Conservation (phyloP, 495 filamentous ascomycete genomes). For the Lichenothelia convexa region DNA sequence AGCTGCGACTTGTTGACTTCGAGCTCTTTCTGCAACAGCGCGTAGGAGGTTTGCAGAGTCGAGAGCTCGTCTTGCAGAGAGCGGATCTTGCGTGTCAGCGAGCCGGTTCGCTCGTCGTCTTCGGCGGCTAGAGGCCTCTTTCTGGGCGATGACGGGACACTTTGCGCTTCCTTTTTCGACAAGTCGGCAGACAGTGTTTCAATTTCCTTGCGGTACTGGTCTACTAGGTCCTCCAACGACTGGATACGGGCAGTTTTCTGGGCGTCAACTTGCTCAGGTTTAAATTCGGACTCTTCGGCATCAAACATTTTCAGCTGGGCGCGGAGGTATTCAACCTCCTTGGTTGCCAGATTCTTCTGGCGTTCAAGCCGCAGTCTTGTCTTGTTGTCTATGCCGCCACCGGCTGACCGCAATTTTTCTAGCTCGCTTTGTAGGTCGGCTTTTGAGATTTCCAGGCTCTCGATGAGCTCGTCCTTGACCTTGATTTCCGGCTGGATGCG, state of each 20-base stretch:
- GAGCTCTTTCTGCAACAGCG: constrained; percentile 56
- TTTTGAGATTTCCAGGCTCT: constrained; percentile 49
- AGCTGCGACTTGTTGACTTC: constrained; percentile 54
- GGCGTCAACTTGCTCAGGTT: constrained; percentile 57
- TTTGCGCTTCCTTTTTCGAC: constrained; percentile 22
- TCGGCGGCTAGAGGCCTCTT: constrained; percentile 45
- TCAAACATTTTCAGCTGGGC: constrained; percentile 86
- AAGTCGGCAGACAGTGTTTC: constrained; percentile 55
- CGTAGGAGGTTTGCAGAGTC: constrained; percentile 43
- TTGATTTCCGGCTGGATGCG: constrained; percentile 57
- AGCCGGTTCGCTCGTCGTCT: constrained; percentile 51
- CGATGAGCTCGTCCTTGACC: constrained; percentile 65
- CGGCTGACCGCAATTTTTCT: constrained; percentile 42
- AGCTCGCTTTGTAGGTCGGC: constrained; percentile 41
- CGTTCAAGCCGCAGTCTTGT: constrained; percentile 60
- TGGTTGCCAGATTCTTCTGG: constrained; percentile 65
- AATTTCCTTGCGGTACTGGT: constrained; percentile 74
- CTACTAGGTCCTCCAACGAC: constrained; percentile 68
- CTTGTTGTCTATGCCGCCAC: constrained; percentile 30
- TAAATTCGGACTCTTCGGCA: constrained; percentile 70
- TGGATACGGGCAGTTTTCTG: constrained; percentile 57
- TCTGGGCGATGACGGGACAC: constrained; percentile 24
- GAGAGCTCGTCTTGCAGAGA: constrained; percentile 64
- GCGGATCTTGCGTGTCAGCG: constrained; percentile 66
- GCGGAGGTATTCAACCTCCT: constrained; percentile 85